Evolutionary conservation across 2,329 filamentous ascomycete genomes (phyloP), one percentile per base, ranked within the genome.

Genomic region (Pseudogymnoascus sp.): DNA sequence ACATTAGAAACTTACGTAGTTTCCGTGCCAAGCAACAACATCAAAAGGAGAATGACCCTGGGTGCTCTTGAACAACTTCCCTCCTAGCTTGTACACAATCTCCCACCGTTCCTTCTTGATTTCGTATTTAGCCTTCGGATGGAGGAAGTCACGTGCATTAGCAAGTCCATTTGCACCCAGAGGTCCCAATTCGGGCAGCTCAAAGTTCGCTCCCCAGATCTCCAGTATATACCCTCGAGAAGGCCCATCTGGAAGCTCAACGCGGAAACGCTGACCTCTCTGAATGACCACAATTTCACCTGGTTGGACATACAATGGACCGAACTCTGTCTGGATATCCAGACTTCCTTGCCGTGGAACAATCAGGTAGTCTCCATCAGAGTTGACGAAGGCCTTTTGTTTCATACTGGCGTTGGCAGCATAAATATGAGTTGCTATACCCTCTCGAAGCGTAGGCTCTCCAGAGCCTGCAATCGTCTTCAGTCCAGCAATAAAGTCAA

Each of bases 21-120:
- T 38, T 38, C 89, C 89, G 72, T 91, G 88, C 88, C 88, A 92
- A 3, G 86, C 88, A 1, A 91, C 88, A 0, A 92, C 83, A 70
- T 92, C 89, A 70, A 90, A 92, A 0, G 89, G 89, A 0, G 84
- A 87, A 73, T 91, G 89, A n/a, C 80, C 72, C 75, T 91, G 89
- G 50, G 73, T 77, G 12, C 86, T 84, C 43, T 77, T 75, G 76
- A 87, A 89, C 61, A 90, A 81, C 35, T 78, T 78, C 68, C 88
- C 86, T 72, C 84, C 84, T 69, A 88, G 85, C 73, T 89, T 89
- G 75, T 79, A 79, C 28, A 81, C 81, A 53, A 90, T 75, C n/a
- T 78, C 81, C 75, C 79, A 78, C 50, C 73, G 1, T 68, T 66
- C 37, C 75, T 79, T 61, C 16, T 79, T 78, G 41, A 77, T 71